Evolutionary conservation across 768 basidiomycete genomes (phyloP).

Genomic region (Hericium coralloides): DNA sequence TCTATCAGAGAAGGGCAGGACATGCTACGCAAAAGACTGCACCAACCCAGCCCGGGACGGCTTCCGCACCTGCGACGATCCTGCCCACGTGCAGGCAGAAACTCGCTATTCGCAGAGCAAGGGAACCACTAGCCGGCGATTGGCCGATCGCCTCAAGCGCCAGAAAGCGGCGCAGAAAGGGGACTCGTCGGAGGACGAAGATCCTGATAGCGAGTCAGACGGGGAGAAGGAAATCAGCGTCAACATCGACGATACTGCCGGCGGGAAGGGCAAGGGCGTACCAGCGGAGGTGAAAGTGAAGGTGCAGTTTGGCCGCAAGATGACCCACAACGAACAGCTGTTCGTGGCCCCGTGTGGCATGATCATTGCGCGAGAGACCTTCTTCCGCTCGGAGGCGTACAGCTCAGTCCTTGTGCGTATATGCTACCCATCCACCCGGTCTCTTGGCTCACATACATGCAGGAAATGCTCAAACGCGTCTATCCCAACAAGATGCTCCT

Average conservation of each 20-base stretch:
- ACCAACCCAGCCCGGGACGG: neutral
- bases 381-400: slow-evolving; percentile 8
- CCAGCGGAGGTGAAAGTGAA: neutral
- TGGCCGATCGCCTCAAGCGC: neutral
- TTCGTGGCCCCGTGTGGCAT: slow-evolving; percentile 11
- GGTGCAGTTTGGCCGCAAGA: slow-evolving; percentile 1
- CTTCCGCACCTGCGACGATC: neutral
- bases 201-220: no score
- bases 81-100: neutral
- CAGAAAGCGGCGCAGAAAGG: no score
- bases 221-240: no score
- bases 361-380: slow-evolving; percentile 9
- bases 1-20: no score
- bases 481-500: neutral
- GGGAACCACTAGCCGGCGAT: neutral
- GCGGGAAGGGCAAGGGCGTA: no score
- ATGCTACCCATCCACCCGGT: neutral
- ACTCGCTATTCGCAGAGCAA: neutral
- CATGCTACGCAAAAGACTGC: neutral
- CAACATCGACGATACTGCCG: no score
- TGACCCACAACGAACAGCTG: slow-evolving; percentile 15
- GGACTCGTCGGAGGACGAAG: no score
- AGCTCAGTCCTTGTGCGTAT: slow-evolving; percentile 8
- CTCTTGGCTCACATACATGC: neutral
- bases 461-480: neutral